Percentiles rank a stretch among this genome's conserved stretches.
These are phyloP conservation scores for Syzygium aromaticum DNA, from an alignment of 345 rosid species.

Conservation along the genomic window DNA sequence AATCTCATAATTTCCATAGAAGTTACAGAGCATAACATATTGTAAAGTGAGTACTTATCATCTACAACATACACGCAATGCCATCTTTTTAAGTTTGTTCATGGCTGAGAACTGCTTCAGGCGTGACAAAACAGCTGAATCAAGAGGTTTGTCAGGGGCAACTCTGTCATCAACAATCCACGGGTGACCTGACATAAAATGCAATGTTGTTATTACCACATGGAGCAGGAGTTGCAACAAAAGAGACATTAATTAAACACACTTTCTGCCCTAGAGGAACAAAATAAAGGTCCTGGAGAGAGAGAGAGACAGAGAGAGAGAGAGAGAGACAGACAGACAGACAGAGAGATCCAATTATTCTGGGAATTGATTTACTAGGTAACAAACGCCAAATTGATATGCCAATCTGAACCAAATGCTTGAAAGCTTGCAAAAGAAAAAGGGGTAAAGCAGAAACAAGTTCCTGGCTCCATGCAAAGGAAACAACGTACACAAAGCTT, in stretches of 20 bases:
- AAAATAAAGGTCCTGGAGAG: neutral
- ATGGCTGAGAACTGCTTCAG: slow-evolving; percentile 90
- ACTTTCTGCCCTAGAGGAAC: neutral
- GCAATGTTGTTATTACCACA: neutral
- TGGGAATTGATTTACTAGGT: neutral
- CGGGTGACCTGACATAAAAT: slow-evolving; percentile 63
- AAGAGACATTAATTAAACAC: neutral
- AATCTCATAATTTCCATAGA: neutral
- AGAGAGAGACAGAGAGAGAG: neutral
- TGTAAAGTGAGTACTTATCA: neutral
- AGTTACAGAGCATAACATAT: neutral
- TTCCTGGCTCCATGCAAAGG: neutral
- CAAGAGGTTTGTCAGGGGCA: slow-evolving; percentile 89
- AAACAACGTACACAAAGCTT: slow-evolving; percentile 63
- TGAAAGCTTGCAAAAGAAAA: neutral
- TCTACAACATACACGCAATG: slow-evolving; percentile 56
- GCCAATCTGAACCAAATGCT: neutral
- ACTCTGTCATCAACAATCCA: slow-evolving; percentile 91
- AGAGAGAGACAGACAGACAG: neutral
- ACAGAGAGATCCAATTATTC: neutral
- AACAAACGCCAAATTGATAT: neutral
- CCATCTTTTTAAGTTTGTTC: slow-evolving; percentile 98
- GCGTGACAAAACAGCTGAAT: slow-evolving; percentile 91
- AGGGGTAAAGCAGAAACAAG: neutral
- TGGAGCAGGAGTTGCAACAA: neutral